A percentile compares a stretch with the other conserved stretches of the same genome.
These are phyloP conservation scores for Aspergillus cejpii DNA, from an alignment of 2,329 filamentous ascomycete genomes.

Conservation along the genomic window DNA sequence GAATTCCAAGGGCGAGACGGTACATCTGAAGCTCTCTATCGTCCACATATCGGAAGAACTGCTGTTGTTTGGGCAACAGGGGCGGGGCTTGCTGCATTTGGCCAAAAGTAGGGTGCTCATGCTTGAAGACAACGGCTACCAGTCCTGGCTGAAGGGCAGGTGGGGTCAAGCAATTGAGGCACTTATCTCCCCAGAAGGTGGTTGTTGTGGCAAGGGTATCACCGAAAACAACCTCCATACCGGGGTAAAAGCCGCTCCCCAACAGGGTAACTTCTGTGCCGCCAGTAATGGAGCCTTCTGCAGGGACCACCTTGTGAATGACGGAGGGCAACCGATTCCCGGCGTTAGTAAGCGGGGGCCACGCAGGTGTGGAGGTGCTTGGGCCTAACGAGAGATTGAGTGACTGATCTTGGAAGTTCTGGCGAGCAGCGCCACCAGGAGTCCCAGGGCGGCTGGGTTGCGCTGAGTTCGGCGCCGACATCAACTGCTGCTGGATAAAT, in stretches of 20 bases:
- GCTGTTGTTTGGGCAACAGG: constrained; percentile 44
- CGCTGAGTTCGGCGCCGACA: constrained; percentile 64
- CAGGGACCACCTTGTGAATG: constrained; percentile 77
- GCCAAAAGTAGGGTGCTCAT: constrained; percentile 46
- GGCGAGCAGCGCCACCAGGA: constrained; percentile 48
- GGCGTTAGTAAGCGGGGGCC: constrained; percentile 47
- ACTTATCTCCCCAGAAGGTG: constrained; percentile 72
- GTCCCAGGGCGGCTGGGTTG: constrained; percentile 74
- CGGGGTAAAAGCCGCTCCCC: constrained; percentile 71
- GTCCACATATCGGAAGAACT: constrained; percentile 62
- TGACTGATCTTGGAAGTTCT: constrained; percentile 37
- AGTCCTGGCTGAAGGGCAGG: constrained; percentile 60
- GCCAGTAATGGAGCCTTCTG: constrained; percentile 71
- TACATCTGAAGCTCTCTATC: constrained; percentile 45
- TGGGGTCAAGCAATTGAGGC: constrained; percentile 71
- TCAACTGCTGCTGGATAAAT: constrained; percentile 57
- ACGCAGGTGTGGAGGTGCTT: constrained; percentile 46
- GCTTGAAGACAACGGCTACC: constrained; percentile 65
- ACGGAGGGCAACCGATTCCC: constrained; percentile 52
- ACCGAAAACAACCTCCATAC: constrained; percentile 80
- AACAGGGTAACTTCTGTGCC: constrained; percentile 83
- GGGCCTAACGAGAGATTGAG: constrained; percentile 33
- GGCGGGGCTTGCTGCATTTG: constrained; percentile 40
- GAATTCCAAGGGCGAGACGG: constrained; percentile 39
- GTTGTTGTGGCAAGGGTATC: constrained; percentile 62